These are phyloP conservation scores for Pseudocercospora vitis DNA, from an alignment of 2,329 filamentous ascomycete species.

Conservation along the genomic window DNA sequence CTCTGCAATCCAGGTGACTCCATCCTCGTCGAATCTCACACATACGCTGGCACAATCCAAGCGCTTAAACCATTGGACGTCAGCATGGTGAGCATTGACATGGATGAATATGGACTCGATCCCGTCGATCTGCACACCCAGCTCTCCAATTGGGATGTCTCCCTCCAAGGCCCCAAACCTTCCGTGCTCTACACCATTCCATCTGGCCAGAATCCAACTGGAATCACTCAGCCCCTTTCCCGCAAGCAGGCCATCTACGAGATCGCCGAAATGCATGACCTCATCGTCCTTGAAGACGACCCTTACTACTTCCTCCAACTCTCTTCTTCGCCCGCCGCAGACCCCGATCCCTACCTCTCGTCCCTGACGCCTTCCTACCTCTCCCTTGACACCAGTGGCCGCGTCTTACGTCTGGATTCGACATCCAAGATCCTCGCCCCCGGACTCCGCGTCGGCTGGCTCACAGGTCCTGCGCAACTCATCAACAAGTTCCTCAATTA, in stretches of 20 bases:
- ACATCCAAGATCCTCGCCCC: constrained; percentile 39
- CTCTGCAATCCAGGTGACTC: constrained; percentile 33
- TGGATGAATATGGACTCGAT: constrained; percentile 35
- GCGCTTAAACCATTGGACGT: constrained; percentile 31
- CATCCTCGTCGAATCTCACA: constrained; percentile 31
- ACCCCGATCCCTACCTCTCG: constrained; percentile 17
- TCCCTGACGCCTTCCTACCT: constrained; percentile 35
- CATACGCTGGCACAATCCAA: constrained; percentile 34
- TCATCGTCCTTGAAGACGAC: constrained; percentile 37
- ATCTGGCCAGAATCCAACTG: constrained; percentile 36
- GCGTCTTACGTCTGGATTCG: constrained; percentile 38
- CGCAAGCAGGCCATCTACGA: constrained; percentile 32
- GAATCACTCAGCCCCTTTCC: constrained; percentile 30
- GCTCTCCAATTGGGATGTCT: constrained; percentile 32
- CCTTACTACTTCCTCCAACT: constrained; percentile 35
- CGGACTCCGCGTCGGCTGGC: constrained; percentile 37
- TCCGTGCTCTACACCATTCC: constrained; percentile 36
- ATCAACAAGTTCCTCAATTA: constrained; percentile 33
- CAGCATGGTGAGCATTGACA: constrained; percentile 30
- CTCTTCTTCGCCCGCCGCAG: background rate
- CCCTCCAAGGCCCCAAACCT: constrained; percentile 24
- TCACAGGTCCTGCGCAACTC: constrained; percentile 33
- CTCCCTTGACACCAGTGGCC: constrained; percentile 37
- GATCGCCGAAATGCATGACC: constrained; percentile 31
- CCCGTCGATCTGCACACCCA: constrained; percentile 31